Base-by-base conservation (phyloP, 2,329 filamentous ascomycete species). In the Trichoderma pleuroti region DNA sequence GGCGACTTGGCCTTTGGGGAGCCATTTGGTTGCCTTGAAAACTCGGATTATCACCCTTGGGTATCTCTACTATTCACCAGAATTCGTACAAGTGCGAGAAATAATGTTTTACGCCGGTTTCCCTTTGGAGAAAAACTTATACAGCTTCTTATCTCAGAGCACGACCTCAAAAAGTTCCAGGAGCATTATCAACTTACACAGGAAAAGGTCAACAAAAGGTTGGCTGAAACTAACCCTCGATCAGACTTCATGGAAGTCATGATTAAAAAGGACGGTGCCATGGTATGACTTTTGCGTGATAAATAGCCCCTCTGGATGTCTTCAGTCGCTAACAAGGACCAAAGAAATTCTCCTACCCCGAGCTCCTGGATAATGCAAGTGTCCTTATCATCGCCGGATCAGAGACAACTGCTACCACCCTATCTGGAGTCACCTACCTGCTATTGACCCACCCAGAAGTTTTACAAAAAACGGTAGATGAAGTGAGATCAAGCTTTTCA, bases 401-500 rank as follows among this genome's bases (percentile, higher is more conserved):
- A 7, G 79, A 81, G 66, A 81, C 78, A 2, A 80, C 78, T 5
- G 78, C 78, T 0, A 79, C 78, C 0, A 63, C 75, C 2, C 72
- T 81, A 0, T 72, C 73, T 1, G 79, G 75, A 11, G 72, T 72
- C 3, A 76, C 75, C 0, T 80, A 74, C 67, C 66, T 76, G 24
- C 76, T 82, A 4, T 65, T 77, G 2, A 75, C 42, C 8, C 78
- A 82, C 65, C 80, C 78, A 0, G 61, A 74, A 0, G 70, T 68
- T 4, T 70, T 81, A 10, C 28, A 75, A 8, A 82, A 76, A 56
- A 64, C 84, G 11, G 76, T 74, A 3, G 26, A 77, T 0, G 84
- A 86, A 74, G 66, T 76, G 2, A 66, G 74, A 30, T 56, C 64
- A 3, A 32, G 65, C 28, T 74, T 75, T 36, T 12, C 59, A 9